Percentiles rank a stretch among this genome's conserved stretches.
phyloP scores from a whole-genome alignment of 73 alveolate species.

The Strombidium stylifer region DNA sequence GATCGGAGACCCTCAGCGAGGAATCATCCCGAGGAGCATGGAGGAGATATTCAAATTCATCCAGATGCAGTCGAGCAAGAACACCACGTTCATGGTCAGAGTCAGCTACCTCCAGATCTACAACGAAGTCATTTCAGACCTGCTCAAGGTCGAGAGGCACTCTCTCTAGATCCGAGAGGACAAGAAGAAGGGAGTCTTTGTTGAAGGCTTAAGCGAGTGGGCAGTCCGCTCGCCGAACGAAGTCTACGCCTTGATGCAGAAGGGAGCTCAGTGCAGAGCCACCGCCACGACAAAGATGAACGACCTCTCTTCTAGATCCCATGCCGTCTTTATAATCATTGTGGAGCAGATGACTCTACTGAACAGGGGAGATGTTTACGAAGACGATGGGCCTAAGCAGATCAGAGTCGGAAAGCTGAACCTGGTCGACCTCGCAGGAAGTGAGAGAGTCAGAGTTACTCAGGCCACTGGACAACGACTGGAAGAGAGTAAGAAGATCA shows the following conservation, averaged over 20 bases:
- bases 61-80: conserved; percentile 70
- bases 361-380: conserved; percentile 35
- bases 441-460: conserved; percentile 84
- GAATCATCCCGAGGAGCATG: conserved; percentile 96
- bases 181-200: conserved; percentile 94
- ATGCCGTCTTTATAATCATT: conserved; percentile 93
- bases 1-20: conserved; percentile 92
- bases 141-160: conserved; percentile 83
- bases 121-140: conserved; percentile 97
- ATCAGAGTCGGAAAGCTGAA: conserved; percentile 87
- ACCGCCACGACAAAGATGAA: conserved; percentile 94
- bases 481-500: conserved; percentile 86
- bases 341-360: conserved; percentile 82
- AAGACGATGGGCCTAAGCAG: conserved; percentile 32
- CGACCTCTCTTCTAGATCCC: conserved; percentile 94
- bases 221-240: conserved; percentile 93
- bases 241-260: conserved; percentile 59
- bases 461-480: conserved; percentile 89
- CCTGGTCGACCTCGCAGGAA: conserved; percentile 88
- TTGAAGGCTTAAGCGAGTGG: conserved; percentile 96
- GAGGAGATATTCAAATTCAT: conserved; percentile 95
- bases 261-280: conserved; percentile 87
- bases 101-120: conserved; percentile 87
- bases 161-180: conserved; percentile 90
- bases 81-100: conserved; percentile 87